These are phyloP conservation scores for Aspergillus carlsbadensis DNA, from an alignment of 495 filamentous ascomycete species.

Conservation along the genomic window DNA sequence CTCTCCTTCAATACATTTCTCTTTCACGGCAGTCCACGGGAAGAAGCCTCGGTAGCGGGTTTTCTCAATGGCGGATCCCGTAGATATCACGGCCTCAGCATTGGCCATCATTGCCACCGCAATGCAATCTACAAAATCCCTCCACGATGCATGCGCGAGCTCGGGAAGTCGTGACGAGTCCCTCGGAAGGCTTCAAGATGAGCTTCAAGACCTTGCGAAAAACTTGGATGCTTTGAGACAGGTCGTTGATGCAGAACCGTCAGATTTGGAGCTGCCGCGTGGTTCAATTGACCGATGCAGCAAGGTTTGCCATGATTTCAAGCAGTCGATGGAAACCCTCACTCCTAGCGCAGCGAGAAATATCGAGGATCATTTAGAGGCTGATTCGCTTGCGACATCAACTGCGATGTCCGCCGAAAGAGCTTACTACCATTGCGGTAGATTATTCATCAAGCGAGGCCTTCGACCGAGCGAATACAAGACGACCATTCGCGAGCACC, in stretches of 20 bases:
- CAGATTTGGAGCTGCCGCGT: conserved; percentile 9
- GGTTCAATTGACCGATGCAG: conserved; percentile 14
- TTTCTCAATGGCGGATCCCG: conserved; percentile 23
- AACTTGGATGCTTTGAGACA: too few relatives aligned
- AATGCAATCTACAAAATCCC: conserved; percentile 21
- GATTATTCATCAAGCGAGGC: neutral
- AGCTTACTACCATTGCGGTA: neutral
- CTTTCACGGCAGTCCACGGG: too few relatives aligned
- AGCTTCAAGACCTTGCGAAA: conserved; percentile 12
- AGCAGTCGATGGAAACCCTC: conserved; percentile 12
- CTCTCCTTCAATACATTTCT: too few relatives aligned
- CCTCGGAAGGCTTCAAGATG: conserved; percentile 24
- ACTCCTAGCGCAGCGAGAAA: too few relatives aligned
- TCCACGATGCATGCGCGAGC: too few relatives aligned
- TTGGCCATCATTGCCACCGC: conserved; percentile 26
- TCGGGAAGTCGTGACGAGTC: too few relatives aligned
- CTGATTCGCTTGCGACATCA: too few relatives aligned
- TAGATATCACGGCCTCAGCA: conserved; percentile 26
- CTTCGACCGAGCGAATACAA: neutral
- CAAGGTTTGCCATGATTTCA: conserved; percentile 12
- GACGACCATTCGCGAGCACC: neutral
- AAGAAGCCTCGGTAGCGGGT: too few relatives aligned
- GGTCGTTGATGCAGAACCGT: conserved; percentile 4
- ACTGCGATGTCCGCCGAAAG: too few relatives aligned
- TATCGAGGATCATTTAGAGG: too few relatives aligned